A percentile compares a stretch with the other conserved stretches of the same genome.
Conservation (phyloP, 2,329 filamentous ascomycete genomes). For the Apiospora sp. region DNA sequence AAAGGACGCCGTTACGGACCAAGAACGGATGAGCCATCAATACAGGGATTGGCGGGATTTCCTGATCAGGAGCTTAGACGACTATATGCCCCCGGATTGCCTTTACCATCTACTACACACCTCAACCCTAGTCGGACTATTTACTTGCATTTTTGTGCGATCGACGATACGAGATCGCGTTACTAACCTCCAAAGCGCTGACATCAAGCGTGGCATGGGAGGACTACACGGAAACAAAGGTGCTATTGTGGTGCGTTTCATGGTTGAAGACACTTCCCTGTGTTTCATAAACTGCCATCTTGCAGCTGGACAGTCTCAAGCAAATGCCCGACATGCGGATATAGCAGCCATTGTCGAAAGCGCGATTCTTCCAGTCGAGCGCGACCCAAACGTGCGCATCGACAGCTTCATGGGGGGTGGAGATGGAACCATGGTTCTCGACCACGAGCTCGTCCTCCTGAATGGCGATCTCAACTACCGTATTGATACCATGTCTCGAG, state of each 20-base stretch:
- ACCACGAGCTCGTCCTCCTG: slow-evolving; percentile 96
- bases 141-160: slow-evolving; percentile 95
- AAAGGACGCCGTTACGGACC: slow-evolving; percentile 74
- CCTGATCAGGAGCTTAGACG: slow-evolving; percentile 81
- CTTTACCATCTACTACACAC: slow-evolving; percentile 89
- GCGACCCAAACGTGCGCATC: slow-evolving; percentile 70
- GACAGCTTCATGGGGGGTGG: slow-evolving; percentile 91
- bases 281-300: slow-evolving; percentile 98
- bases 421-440: slow-evolving; percentile 91
- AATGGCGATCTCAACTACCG: slow-evolving; percentile 98
- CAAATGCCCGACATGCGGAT: slow-evolving; percentile 90
- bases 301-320: slow-evolving; percentile 91
- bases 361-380: slow-evolving; percentile 75
- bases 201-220: slow-evolving; percentile 96
- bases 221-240: slow-evolving; percentile 97
- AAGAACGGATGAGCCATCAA: slow-evolving; percentile 95
- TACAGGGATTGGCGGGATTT: slow-evolving; percentile 98
- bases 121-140: slow-evolving; percentile 89
- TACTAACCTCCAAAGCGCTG: slow-evolving; percentile 77
- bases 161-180: slow-evolving; percentile 79
- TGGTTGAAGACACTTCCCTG: slow-evolving; percentile 90
- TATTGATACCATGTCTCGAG: slow-evolving; percentile 95
- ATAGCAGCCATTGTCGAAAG: slow-evolving; percentile 88
- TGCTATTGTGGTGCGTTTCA: slow-evolving; percentile 88
- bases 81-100: slow-evolving; percentile 78